Evolutionary conservation across 2,329 filamentous ascomycete genomes (phyloP), one percentile per base, ranked within the genome.

Genomic region (Pseudocercospora musae): DNA sequence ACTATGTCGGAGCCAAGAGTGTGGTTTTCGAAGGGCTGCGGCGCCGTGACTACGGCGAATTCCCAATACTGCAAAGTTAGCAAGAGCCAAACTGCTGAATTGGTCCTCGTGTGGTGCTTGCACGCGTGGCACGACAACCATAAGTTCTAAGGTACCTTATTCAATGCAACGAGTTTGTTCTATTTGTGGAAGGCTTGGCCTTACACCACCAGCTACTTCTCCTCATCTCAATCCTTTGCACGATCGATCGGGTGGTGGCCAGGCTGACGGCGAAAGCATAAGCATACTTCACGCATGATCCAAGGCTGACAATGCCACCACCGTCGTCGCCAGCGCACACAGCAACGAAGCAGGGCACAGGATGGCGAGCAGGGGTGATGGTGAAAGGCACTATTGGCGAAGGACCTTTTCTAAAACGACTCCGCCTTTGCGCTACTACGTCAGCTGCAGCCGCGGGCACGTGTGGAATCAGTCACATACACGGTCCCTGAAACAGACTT

Each of bases 141-240:
- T 27, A n/a, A n/a, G n/a, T n/a, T n/a, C n/a, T n/a, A n/a, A n/a
- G n/a, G n/a, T n/a, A n/a, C n/a, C n/a, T n/a, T n/a, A n/a, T n/a
- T n/a, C n/a, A 23, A 46, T 20, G 44, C 21, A 37, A 15, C 13
- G 33, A 37, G 33, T 48, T 15, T 20, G 21, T 48, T 29, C 48
- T 52, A 52, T 52, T 52, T 52, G 25, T 52, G 48, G 48, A 52
- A 48, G 25, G 48, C 25, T 52, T 52, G 48, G 48, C 48, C 20
- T 40, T 23, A 31, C 25, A 52, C n/a, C 48, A 52, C 25, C 37
- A 13, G 37, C 15, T n/a, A 40, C 37, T n/a, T 40, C 37, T 40
- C 37, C 37, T 40, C 37, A n/a, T n/a, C n/a, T n/a, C n/a, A 37
- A 37, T 31, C 29, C 29, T 31, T 9, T 40, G 4, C 37, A 40